Evolutionary conservation across 1,284 basidiomycete genomes (phyloP).

Genomic region (Moniliophthora roreri): DNA sequence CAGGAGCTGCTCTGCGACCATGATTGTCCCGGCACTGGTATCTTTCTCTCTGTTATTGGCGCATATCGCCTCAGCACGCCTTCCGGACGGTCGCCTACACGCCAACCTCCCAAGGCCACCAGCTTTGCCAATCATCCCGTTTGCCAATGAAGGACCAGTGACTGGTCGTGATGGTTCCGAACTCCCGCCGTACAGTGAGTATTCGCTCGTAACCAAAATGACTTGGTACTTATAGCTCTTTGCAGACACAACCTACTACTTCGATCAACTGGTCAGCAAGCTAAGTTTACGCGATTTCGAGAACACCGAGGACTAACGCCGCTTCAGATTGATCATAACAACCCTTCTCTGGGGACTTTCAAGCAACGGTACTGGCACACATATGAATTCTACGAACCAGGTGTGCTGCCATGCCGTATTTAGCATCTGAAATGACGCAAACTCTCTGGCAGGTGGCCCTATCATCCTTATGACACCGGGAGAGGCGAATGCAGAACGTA

Average conservation of each 20-base stretch:
- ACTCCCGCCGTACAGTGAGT: constrained; percentile 38
- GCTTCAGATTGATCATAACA: constrained; percentile 58
- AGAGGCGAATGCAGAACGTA: constrained; percentile 36
- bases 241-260: constrained; percentile 51
- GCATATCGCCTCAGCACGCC: constrained; percentile 22
- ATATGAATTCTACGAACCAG: constrained; percentile 59
- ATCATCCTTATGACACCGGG: constrained; percentile 38
- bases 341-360: constrained; percentile 72
- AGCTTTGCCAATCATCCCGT: constrained; percentile 32
- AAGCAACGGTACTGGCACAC: constrained; percentile 72
- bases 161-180: constrained; percentile 35
- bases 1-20: neutral
- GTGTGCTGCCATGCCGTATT: constrained; percentile 29
- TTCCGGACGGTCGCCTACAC: constrained; percentile 36
- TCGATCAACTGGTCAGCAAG: constrained; percentile 32
- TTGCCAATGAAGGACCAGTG: constrained; percentile 31
- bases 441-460: constrained; percentile 7
- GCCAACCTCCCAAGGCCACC: constrained; percentile 38
- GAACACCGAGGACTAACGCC: neutral
- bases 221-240: neutral
- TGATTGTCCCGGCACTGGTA: constrained; percentile 17
- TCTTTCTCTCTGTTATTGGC: constrained; percentile 21
- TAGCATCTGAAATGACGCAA: no score
- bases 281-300: neutral
- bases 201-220: neutral